Evolutionary conservation across 768 basidiomycete genomes (phyloP), one percentile per base, ranked within the genome.

Genomic region (Phanerochaete carnosa): DNA sequence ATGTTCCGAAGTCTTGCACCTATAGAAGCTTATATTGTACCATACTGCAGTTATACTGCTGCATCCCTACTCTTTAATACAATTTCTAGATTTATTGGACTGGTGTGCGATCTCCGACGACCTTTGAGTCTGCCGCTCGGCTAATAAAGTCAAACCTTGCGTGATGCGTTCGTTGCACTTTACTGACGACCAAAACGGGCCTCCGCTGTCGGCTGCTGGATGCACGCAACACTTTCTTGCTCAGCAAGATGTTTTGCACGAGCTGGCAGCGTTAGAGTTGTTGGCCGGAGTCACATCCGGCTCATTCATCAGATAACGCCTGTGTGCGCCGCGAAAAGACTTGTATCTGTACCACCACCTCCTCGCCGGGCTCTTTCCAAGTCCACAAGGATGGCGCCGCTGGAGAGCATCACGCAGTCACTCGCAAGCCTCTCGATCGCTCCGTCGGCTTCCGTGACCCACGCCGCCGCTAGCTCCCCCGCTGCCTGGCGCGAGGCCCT

Each of bases 401-500:
- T 75, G 25, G 74, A 80, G 25, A 49, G 68, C 30, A 52, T 73
- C 62, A 64, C 68, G 1, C 66, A 75, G 58, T 77, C 83, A 7
- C 78, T 89, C 60, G 75, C 80, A 0, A 69, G 76, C 1, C 76
- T 89, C 49, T 80, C 82, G 2, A 85, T 92, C 70, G 73, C 79
- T 28, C 82, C 88, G 28, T 69, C 74, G 9, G 79, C 81, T 0
- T 68, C 76, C 16, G 69, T 92, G 45, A 71, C 75, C 37, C 94
- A 96, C 69, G 73, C 74, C 6, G 75, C 82, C 26, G 83, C 90
- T 2, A 83, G 78, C 58, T 90, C 90, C 47, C 92, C 89, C 1
- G 80, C 83, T 0, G 75, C 85, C 47, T 96, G 94, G 94, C 84
- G 84, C 64, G 87, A 87, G 46, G 84, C 87, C 46, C 75, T 97